A percentile compares a stretch with the other conserved stretches of the same genome.
phyloP scores from a whole-genome alignment of 2,329 filamentous ascomycete species.

The Talaromyces sp. region DNA sequence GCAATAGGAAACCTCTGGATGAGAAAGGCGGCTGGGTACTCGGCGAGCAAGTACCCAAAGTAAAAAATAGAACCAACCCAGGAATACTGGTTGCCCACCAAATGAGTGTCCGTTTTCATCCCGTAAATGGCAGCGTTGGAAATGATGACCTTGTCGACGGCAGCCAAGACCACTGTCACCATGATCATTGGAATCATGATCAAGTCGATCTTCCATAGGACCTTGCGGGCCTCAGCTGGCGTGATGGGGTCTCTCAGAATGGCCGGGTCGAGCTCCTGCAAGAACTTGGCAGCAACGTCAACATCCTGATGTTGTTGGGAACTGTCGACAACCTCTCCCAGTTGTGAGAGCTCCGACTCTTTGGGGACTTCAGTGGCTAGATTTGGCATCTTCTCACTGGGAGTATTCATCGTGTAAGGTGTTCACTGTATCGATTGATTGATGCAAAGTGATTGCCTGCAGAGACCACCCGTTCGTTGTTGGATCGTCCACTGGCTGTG shows the following conservation, averaged over 20 bases:
- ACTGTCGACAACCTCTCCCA: slow-evolving; percentile 10
- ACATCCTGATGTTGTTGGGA: slow-evolving; percentile 6
- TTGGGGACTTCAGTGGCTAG: slow-evolving; percentile 5
- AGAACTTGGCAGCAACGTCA: slow-evolving; percentile 25
- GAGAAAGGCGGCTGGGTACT: slow-evolving; percentile 4
- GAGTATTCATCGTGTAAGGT: background rate
- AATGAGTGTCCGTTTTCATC: slow-evolving; percentile 4
- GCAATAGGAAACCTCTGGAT: slow-evolving; percentile 7
- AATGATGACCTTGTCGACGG: slow-evolving; percentile 27
- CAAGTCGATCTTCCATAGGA: slow-evolving; percentile 22
- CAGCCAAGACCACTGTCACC: slow-evolving; percentile 19
- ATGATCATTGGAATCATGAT: slow-evolving; percentile 21
- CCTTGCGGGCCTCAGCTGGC: slow-evolving; percentile 15
- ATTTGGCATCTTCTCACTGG: slow-evolving; percentile 1
- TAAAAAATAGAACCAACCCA: slow-evolving; percentile 10
- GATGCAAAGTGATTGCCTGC: background rate
- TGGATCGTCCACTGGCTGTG: background rate
- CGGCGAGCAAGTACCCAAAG: slow-evolving; percentile 8
- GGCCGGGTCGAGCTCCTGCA: slow-evolving; percentile 18
- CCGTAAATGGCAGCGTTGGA: slow-evolving; percentile 9
- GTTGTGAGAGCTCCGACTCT: slow-evolving; percentile 1
- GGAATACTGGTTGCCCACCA: slow-evolving; percentile 7
- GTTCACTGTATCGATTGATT: background rate
- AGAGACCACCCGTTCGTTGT: background rate
- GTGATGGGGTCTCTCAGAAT: slow-evolving; percentile 19